Conservation (phyloP, 257 asterid genomes). For the Solanum pinnatisectum region DNA sequence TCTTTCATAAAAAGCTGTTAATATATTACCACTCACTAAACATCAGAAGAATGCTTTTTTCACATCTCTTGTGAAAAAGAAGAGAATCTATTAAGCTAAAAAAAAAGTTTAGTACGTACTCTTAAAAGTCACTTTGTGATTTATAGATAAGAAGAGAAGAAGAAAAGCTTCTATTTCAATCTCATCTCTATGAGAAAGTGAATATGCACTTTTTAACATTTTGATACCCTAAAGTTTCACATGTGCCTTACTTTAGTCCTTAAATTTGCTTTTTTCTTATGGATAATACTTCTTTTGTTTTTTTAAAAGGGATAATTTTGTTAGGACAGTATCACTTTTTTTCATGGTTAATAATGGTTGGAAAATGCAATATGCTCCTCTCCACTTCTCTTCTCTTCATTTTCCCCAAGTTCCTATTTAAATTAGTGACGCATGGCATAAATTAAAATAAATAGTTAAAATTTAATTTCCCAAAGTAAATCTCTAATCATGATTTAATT, state of each 20-base stretch:
- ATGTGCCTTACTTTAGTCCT: background rate
- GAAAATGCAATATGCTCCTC: background rate
- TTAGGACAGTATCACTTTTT: background rate
- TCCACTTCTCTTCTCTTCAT: too few relatives aligned
- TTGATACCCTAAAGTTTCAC: background rate
- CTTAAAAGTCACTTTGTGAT: background rate
- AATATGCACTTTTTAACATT: background rate
- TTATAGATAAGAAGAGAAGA: background rate
- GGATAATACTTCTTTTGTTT: background rate
- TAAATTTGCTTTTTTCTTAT: background rate
- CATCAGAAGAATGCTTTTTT: background rate
- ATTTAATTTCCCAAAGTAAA: too few relatives aligned
- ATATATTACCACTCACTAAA: background rate
- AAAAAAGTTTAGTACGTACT: background rate
- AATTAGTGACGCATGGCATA: too few relatives aligned
- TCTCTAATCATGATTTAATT: too few relatives aligned
- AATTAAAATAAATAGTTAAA: too few relatives aligned
- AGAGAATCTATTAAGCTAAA: conserved; percentile 1
- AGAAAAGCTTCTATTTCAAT: background rate
- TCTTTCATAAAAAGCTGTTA: background rate
- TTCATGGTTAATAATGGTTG: background rate
- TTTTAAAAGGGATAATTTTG: background rate
- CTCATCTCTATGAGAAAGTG: background rate
- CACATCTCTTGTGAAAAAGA: background rate
- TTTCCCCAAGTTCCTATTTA: too few relatives aligned